Evolutionary conservation across 2,329 filamentous ascomycete genomes (phyloP).

Genomic region (Malbranchea cinnamomea): DNA sequence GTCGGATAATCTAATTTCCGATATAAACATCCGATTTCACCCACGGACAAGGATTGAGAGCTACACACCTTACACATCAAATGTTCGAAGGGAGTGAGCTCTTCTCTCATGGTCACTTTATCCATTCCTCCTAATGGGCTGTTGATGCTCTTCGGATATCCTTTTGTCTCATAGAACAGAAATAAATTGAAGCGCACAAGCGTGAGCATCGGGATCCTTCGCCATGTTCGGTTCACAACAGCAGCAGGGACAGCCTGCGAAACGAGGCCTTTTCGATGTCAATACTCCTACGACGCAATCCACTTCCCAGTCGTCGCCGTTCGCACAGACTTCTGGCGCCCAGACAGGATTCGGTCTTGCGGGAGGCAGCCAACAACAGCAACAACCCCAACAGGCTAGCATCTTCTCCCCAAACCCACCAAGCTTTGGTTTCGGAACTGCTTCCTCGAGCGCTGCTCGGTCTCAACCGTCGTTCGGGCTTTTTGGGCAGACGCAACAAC

Average conservation of each 20-base stretch:
- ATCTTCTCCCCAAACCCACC: conserved; percentile 6
- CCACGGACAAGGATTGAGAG: no score
- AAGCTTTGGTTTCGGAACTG: not conserved
- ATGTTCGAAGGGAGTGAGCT: no score
- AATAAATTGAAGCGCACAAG: no score
- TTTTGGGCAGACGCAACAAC: conserved; percentile 12
- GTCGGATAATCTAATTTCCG: no score
- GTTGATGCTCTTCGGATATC: no score
- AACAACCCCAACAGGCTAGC: conserved; percentile 10
- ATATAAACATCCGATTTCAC: no score
- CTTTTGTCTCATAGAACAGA: no score
- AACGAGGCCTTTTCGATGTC: conserved; percentile 8
- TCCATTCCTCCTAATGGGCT: no score
- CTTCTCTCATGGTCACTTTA: no score
- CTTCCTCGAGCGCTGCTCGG: not conserved
- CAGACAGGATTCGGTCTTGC: conserved; percentile 16
- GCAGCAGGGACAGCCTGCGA: conserved; percentile 5
- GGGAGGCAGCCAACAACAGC: conserved; percentile 14
- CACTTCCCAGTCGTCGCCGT: conserved; percentile 6
- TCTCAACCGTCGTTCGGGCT: conserved; percentile 13
- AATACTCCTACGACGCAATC: conserved; percentile 6
- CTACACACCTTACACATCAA: no score
- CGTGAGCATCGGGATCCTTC: no score
- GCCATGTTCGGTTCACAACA: no score
- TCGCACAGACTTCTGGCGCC: conserved; percentile 10